phyloP scores from a whole-genome alignment of 208 protist species.

The Leishmania tropica region DNA sequence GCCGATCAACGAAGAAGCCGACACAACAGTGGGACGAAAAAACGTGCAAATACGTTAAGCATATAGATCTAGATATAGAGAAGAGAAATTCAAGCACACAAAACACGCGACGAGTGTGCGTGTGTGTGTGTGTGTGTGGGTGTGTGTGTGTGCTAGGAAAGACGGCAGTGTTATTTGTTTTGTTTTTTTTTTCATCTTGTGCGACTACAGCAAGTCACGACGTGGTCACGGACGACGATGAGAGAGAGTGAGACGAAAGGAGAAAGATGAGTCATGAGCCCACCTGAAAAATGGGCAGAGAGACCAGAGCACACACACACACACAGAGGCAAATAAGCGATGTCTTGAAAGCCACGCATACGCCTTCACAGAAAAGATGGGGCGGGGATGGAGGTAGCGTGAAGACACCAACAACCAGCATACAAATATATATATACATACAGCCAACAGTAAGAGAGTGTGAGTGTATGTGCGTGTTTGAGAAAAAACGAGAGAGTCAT shows the following conservation, averaged over 20 bases:
- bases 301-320: background rate
- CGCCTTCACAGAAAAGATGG: background rate
- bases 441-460: background rate
- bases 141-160: too few relatives aligned
- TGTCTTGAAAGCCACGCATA: background rate
- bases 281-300: background rate
- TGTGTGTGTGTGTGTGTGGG: too few relatives aligned
- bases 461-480: background rate
- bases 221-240: too few relatives aligned
- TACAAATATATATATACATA: background rate
- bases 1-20: background rate
- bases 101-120: too few relatives aligned
- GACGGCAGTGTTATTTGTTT: too few relatives aligned
- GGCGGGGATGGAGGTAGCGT: too few relatives aligned
- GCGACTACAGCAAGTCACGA: too few relatives aligned
- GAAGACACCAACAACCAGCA: too few relatives aligned
- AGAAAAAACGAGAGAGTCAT: too few relatives aligned
- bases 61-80: background rate
- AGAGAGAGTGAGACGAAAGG: too few relatives aligned
- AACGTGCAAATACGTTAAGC: background rate
- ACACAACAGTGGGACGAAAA: background rate
- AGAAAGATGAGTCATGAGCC: background rate
- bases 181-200: too few relatives aligned
- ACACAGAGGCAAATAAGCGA: background rate
- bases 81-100: background rate